Evolutionary conservation across 2,329 filamentous ascomycete species (phyloP).

Genomic region (Fonsecaea nubica): DNA sequence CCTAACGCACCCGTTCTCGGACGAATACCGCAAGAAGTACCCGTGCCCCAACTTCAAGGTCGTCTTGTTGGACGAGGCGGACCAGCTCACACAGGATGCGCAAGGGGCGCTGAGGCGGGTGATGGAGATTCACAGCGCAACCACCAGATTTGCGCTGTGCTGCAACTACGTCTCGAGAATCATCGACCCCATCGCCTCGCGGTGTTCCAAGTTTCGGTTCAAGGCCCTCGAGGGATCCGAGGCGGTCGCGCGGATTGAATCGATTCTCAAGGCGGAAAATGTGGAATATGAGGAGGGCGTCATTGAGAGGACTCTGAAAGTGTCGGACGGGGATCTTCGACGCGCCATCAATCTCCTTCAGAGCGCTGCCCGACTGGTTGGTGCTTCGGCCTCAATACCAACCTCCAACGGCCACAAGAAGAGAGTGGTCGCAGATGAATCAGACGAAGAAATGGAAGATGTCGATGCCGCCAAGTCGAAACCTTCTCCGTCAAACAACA

Average conservation of each 20-base stretch:
- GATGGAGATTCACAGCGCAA: conserved; percentile 97
- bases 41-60: conserved; percentile 99
- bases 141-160: conserved; percentile 95
- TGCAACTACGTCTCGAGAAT: conserved; percentile 99
- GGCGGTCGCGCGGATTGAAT: conserved; percentile 76
- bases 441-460: conserved; percentile 67
- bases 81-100: conserved; percentile 97
- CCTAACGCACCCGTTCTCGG: conserved; percentile 35
- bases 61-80: conserved; percentile 92
- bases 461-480: conserved; percentile 46
- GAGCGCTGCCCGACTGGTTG: conserved; percentile 87
- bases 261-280: conserved; percentile 81
- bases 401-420: conserved; percentile 49
- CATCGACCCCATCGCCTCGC: conserved; percentile 90
- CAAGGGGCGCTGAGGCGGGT: conserved; percentile 90
- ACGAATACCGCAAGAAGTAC: conserved; percentile 66
- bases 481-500: conserved; percentile 43
- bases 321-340: conserved; percentile 90
- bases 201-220: conserved; percentile 96
- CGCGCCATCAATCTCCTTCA: conserved; percentile 97
- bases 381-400: conserved; percentile 56
- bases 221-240: conserved; percentile 91
- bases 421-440: conserved; percentile 56
- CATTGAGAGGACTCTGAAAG: conserved; percentile 80
- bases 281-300: conserved; percentile 79